Conservation (phyloP, 2,329 filamentous ascomycete genomes). For the Bipolaris sorokiniana region DNA sequence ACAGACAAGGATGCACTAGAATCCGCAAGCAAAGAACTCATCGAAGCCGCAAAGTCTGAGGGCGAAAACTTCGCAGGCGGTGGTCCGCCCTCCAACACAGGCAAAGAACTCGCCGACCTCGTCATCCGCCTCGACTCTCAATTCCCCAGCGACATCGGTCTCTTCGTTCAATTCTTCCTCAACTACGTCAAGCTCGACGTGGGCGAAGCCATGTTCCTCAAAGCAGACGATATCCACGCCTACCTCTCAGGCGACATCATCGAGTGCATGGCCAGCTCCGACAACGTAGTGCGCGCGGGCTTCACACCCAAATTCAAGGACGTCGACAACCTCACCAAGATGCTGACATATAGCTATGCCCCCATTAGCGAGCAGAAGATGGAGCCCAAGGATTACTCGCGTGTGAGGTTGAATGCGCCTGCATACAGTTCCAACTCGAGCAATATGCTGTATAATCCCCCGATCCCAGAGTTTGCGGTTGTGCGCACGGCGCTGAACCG, state of each 20-base stretch:
- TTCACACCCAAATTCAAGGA: slow-evolving; percentile 99
- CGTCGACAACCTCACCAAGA: slow-evolving; percentile 82
- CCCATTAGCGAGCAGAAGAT: slow-evolving; percentile 97
- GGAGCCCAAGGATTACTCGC: slow-evolving; percentile 82
- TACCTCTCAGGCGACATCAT: slow-evolving; percentile 94
- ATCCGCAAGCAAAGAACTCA: slow-evolving; percentile 69
- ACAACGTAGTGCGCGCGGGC: slow-evolving; percentile 96
- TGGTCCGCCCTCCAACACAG: slow-evolving; percentile 70
- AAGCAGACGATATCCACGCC: slow-evolving; percentile 96
- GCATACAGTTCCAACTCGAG: slow-evolving; percentile 80
- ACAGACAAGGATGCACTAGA: slow-evolving; percentile 71
- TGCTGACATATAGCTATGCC: slow-evolving; percentile 94
- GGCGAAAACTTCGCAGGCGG: slow-evolving; percentile 75
- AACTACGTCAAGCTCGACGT: slow-evolving; percentile 89
- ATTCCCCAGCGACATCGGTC: slow-evolving; percentile 85
- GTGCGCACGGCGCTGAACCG: slow-evolving; percentile 77
- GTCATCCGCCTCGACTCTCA: slow-evolving; percentile 78
- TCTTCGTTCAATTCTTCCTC: slow-evolving; percentile 96
- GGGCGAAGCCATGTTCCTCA: slow-evolving; percentile 94
- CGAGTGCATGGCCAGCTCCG: slow-evolving; percentile 98
- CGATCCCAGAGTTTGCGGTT: slow-evolving; percentile 95
- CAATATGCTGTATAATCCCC: slow-evolving; percentile 84
- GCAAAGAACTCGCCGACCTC: slow-evolving; percentile 75
- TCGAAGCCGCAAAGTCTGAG: slow-evolving; percentile 71
- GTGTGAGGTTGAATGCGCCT: slow-evolving; percentile 77